Base-by-base conservation (phyloP, 179 eudicot genomes). In the Carnegiea gigantea region DNA sequence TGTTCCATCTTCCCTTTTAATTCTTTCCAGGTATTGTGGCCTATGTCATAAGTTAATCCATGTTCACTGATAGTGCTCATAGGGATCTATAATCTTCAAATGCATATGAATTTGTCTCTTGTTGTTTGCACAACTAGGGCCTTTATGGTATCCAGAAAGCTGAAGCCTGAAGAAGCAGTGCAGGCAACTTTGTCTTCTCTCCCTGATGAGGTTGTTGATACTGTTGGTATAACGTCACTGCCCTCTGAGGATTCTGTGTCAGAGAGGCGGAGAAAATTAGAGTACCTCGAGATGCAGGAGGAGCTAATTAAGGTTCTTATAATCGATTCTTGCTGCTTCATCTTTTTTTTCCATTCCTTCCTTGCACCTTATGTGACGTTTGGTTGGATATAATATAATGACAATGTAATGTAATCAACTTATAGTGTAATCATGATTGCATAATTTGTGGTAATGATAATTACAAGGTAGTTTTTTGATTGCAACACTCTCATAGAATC, bases 171-270 rank as follows among this genome's bases (percentile, higher is more conserved):
- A 85, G 97, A 95, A 88, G 93, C 90, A 73, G 93, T 95, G 76
- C 87, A 85, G 84, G 96, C 97, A 83, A 92, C 98, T 60, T 85
- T 95, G 86, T 95, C 98, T 68, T 95, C 98, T 83, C 92, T 95
- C 62, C 98, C 98, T 53, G 98, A 95, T 85, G 98, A 93, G 86
- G 93, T 95, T 78, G 98, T 95, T 73, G 98, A 95, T 80, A 92
- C 96, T 86, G 93, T 95, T 83, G 94, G 93, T 78, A 84, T 91
- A 75, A 92, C 98, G 40, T 83, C 95, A 80, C 85, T 95, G 83
- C 94, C 93, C 36, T 95, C 98, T 57, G 97, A 92, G 88, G 98
- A 95, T 92, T 86, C 96, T 83, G 89, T 95, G 84, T 89, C 98
- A 0, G 98, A 92, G 84, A 91, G 93, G 87, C 91, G 92, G 86